phyloP scores from a whole-genome alignment of 768 basidiomycete species.

The Mrakia gelida region DNA sequence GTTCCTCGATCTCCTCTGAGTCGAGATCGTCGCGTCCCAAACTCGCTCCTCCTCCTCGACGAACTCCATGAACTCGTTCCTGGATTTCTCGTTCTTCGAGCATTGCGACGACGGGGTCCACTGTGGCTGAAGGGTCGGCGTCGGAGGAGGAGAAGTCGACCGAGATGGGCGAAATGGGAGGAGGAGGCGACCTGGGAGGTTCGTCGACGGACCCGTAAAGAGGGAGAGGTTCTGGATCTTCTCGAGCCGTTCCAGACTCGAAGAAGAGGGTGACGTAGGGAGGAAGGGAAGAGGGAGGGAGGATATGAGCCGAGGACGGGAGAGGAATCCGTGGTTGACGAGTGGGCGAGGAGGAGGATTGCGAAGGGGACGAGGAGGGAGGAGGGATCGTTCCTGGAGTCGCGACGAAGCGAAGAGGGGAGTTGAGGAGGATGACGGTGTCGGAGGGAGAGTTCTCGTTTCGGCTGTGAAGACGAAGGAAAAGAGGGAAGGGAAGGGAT shows the following conservation, averaged over 20 bases:
- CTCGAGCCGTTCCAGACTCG: conserved; percentile 12
- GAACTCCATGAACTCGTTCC: not conserved
- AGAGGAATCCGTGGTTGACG: not conserved
- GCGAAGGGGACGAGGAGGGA: not conserved
- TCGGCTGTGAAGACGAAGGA: not conserved
- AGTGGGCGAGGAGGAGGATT: not conserved
- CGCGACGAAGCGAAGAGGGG: not conserved
- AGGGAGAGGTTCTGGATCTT: conserved; percentile 16
- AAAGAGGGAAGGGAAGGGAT: too few species aligned
- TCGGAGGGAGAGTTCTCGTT: not conserved
- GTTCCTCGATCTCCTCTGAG: not conserved
- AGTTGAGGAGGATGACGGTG: conserved; percentile 10
- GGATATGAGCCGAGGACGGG: not conserved
- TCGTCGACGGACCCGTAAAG: not conserved
- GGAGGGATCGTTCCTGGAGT: not conserved
- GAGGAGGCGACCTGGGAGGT: not conserved
- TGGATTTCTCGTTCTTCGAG: not conserved
- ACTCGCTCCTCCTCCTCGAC: not conserved
- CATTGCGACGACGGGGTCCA: conserved; percentile 1
- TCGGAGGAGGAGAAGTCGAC: too few species aligned
- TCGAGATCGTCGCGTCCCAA: not conserved
- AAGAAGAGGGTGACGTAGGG: conserved; percentile 11
- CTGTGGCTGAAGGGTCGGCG: not conserved
- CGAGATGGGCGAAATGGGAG: not conserved
- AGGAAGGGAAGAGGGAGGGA: not conserved